Evolutionary conservation across 2,329 filamentous ascomycete genomes (phyloP).

Genomic region (Ophiostoma perfectum): DNA sequence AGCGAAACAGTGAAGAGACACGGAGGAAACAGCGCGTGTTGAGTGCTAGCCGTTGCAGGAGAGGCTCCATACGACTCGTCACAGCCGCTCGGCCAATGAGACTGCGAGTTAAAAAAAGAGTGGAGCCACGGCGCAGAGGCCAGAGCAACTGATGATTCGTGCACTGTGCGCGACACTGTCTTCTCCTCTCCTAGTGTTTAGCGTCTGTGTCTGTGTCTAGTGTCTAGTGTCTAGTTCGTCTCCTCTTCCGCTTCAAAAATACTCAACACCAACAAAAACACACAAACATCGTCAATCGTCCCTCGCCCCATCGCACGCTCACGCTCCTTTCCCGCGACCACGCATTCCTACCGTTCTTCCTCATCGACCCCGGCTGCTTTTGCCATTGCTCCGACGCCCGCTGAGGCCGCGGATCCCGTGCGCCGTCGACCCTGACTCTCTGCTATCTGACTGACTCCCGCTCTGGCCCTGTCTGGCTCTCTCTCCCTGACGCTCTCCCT

Average conservation of each 20-base stretch:
- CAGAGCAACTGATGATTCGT: background rate
- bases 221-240: background rate
- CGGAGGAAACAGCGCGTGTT: slow-evolving; percentile 8
- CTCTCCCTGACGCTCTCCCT: slow-evolving; percentile 5
- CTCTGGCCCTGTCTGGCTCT: background rate
- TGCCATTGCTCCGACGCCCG: slow-evolving; percentile 18
- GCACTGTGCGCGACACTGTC: background rate
- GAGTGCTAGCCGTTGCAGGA: slow-evolving; percentile 10
- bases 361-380: slow-evolving; percentile 15
- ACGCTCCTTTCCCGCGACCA: slow-evolving; percentile 16
- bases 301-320: slow-evolving; percentile 4
- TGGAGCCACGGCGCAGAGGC: background rate
- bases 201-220: no score
- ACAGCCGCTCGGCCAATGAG: background rate
- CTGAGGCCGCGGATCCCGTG: slow-evolving; percentile 23
- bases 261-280: slow-evolving; percentile 4
- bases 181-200: background rate
- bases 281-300: slow-evolving; percentile 13
- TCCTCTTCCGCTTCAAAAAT: slow-evolving; percentile 12
- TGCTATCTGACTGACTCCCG: background rate
- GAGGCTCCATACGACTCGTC: background rate
- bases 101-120: background rate
- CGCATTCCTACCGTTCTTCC: slow-evolving; percentile 17
- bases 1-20: background rate
- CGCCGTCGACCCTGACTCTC: slow-evolving; percentile 17